Base-by-base conservation (phyloP, 148 eudicot genomes). In the Silene conica region DNA sequence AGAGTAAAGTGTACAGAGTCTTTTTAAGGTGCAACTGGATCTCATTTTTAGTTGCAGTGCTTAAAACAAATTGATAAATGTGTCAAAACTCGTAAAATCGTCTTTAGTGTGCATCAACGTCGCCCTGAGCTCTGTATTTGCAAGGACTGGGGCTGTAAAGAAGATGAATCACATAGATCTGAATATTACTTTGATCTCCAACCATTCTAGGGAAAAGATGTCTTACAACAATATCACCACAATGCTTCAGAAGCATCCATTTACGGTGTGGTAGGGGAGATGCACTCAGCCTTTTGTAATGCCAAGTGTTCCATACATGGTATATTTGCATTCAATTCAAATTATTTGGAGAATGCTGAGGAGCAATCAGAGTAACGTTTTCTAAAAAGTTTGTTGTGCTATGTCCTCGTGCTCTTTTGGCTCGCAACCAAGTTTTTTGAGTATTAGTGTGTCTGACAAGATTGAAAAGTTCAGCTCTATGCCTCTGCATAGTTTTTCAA, bases 21-120 rank as follows among this genome's bases (percentile, higher is more conserved):
- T 8, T 22, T 63, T 31, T 38, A 65, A n/a, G 50, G 20, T 38
- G 48, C 41, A 65, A 34, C n/a, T 26, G 46, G 22, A 65, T 65
- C 69, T 65, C 50, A 65, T 65, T 34, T 65, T 41, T 28, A 65
- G 23, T 65, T 38, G 18, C 16, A n/a, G 26, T 67, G 70, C 28
- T 45, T 12, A 19, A 34, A 8, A n/a, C 19, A n/a, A 21, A 19
- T 19, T 65, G 13, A 67, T 2, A 19, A 67, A 20, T 67, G 16
- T 67, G 55, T n/a, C 8, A 15, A 15, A 6, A 8, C 21, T 28
- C 21, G 26, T 67, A 21, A 67, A 67, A 21, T 43, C 48, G 19
- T 67, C 21, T 34, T 18, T 31, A 34, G 19, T 70, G 20, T 52
- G 20, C 13, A 23, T 6, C 54, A 28, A 43, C 12, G 43, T 63